Evolutionary conservation across 306 rosid species (phyloP).

Genomic region (Amphicarpaea edgeworthii): DNA sequence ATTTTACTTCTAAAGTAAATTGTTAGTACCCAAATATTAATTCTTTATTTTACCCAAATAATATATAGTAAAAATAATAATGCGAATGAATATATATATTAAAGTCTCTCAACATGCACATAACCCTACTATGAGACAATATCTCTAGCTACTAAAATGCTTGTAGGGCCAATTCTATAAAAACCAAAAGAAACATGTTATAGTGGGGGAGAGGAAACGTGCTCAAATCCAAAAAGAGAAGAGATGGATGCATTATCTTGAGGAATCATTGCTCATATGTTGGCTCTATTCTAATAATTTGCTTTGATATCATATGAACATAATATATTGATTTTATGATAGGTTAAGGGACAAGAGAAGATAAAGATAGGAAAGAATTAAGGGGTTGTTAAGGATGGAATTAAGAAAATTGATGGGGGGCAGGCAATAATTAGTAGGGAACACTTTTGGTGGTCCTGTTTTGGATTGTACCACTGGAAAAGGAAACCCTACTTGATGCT

Average conservation of each 20-base stretch:
- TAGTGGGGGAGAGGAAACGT: conserved; percentile 50
- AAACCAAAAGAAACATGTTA: conserved; percentile 19
- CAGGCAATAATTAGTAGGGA: conserved; percentile 75
- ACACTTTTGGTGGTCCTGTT: conserved; percentile 61
- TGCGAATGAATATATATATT: not conserved
- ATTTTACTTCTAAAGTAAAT: not conserved
- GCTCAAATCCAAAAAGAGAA: conserved; percentile 48
- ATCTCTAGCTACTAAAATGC: conserved; percentile 7
- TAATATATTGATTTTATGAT: not conserved
- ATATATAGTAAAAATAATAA: not conserved
- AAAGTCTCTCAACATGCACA: not conserved
- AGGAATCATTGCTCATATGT: conserved; percentile 35
- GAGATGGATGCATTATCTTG: conserved; percentile 42
- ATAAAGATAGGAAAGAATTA: conserved; percentile 52
- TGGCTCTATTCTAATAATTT: conserved; percentile 40
- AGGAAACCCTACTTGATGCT: conserved; percentile 53
- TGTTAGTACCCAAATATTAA: not conserved
- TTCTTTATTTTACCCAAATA: not conserved
- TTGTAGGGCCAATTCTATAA: conserved; percentile 31
- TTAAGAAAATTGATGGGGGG: conserved; percentile 62
- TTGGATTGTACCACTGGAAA: conserved; percentile 45
- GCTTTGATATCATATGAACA: conserved; percentile 30
- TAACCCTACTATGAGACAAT: too few species aligned
- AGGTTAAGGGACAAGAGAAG: conserved; percentile 31
- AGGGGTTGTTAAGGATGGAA: conserved; percentile 48